Base-by-base conservation (phyloP, 345 rosid genomes). In the Euclidium syriacum region DNA sequence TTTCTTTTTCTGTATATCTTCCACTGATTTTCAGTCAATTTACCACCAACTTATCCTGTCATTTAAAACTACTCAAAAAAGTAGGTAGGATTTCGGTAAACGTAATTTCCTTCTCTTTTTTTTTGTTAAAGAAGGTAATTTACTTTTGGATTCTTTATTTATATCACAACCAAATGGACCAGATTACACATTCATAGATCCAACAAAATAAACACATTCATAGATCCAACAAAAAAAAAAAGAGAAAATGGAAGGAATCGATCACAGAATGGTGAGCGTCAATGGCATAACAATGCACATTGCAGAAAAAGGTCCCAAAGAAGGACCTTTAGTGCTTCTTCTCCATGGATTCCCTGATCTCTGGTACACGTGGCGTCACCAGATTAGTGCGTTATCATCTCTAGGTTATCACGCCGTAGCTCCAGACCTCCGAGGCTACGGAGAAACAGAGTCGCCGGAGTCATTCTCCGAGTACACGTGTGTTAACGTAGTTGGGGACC, bases 361-460 rank as follows among this genome's bases (percentile, higher is more conserved):
- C 3, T 91, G 95, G 96, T 88, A 86, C 77, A 50, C 88, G 3
- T 88, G 92, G 96, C 83, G 95, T 73, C 95, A 83, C 80, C 98
- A 88, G 76, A 81, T 86, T 51, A 64, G 20, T 49, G 81, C 57
- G 10, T 53, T 84, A 29, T 78, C 86, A 66, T 72, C 91, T 0
- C 67, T 73, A 2, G 96, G 91, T 3, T 84, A 82, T 75, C 80
- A 40, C 1, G 74, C 92, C 7, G 72, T 88, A 18, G 96, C 95
- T 5, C 96, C 95, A 1, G 95, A 91, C 48, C 96, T 91, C 32
- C 77, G 92, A 2, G 92, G 96, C 46, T 88, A 70, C 23, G 96
- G 96, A 19, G 83, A 85, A 61, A 76, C 83, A 8, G 88, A 86
- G 0, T 74, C 80, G 12, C 92, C 90, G 1, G 19, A 43, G 8